Conservation (phyloP, 768 basidiomycete species). For the Lentinula raphanica region DNA sequence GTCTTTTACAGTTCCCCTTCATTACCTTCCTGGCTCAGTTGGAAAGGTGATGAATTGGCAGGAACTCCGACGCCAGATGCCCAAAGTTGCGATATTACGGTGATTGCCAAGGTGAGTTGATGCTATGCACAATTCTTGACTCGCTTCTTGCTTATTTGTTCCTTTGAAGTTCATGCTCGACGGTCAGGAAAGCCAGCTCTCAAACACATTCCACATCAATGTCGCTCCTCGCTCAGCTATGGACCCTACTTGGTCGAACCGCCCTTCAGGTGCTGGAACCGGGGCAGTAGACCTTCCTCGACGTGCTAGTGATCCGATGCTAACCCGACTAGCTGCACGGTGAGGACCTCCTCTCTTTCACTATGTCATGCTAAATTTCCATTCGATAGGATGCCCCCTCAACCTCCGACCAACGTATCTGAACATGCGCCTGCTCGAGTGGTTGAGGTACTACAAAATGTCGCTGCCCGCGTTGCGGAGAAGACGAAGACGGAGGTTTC, state of each 20-base stretch:
- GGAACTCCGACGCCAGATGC: constrained; percentile 78
- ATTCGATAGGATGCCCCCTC: neutral
- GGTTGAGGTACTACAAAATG: constrained; percentile 70
- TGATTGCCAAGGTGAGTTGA: constrained; percentile 63
- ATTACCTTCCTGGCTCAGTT: constrained; percentile 82
- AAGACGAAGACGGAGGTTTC: constrained; percentile 68
- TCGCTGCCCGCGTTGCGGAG: constrained; percentile 73
- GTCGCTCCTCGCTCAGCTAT: constrained; percentile 59
- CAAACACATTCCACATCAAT: constrained; percentile 62
- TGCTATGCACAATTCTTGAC: neutral
- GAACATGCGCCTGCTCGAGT: constrained; percentile 29
- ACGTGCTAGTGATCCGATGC: constrained; percentile 4
- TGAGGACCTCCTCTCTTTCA: neutral
- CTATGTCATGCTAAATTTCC: neutral
- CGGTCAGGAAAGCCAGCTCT: constrained; percentile 64
- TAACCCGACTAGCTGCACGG: constrained; percentile 2
- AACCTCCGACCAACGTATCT: constrained; percentile 1
- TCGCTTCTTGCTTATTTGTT: constrained; percentile 7
- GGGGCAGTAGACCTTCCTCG: constrained; percentile 1
- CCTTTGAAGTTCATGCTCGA: constrained; percentile 66
- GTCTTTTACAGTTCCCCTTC: constrained; percentile 77
- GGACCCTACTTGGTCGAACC: constrained; percentile 22
- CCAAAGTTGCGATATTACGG: constrained; percentile 68
- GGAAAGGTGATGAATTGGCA: constrained; percentile 78
- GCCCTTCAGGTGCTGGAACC: neutral